Evolutionary conservation across 2,329 filamentous ascomycete genomes (phyloP).

Genomic region (Aspergillus amoenus): DNA sequence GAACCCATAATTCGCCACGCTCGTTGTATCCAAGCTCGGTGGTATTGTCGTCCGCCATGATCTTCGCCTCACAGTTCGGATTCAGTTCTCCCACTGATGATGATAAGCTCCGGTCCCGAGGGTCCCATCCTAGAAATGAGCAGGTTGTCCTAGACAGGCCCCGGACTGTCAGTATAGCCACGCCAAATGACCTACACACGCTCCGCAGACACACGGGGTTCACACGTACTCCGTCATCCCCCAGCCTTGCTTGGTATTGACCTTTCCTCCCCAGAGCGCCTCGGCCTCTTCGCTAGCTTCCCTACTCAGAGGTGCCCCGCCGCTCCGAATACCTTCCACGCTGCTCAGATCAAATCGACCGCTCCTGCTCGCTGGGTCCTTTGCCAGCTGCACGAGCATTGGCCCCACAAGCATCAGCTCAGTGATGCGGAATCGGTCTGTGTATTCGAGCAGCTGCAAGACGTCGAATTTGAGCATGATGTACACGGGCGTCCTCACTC

Average conservation of each 20-base stretch:
- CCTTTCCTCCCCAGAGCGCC: constrained; percentile 53
- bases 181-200: not conserved
- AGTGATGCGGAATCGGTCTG: constrained; percentile 69
- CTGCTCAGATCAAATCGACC: constrained; percentile 66
- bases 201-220: too few species aligned
- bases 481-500: constrained; percentile 62
- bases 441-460: constrained; percentile 64
- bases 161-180: too few species aligned
- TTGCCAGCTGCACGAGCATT: constrained; percentile 71
- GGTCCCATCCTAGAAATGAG: constrained; percentile 65
- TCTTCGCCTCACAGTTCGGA: constrained; percentile 67
- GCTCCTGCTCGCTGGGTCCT: constrained; percentile 60
- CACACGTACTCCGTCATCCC: constrained; percentile 73
- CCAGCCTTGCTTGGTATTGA: constrained; percentile 71
- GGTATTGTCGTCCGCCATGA: constrained; percentile 54
- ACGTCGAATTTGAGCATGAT: constrained; percentile 80
- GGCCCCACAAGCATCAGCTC: constrained; percentile 69
- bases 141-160: constrained; percentile 57
- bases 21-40: constrained; percentile 54
- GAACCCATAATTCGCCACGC: constrained; percentile 71
- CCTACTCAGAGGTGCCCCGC: constrained; percentile 65
- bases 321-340: constrained; percentile 59
- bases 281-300: constrained; percentile 60
- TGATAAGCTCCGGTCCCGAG: constrained; percentile 45
- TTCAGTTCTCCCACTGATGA: constrained; percentile 62